Evolutionary conservation across 2,329 filamentous ascomycete species (phyloP).

Genomic region (Xylariales sp.): DNA sequence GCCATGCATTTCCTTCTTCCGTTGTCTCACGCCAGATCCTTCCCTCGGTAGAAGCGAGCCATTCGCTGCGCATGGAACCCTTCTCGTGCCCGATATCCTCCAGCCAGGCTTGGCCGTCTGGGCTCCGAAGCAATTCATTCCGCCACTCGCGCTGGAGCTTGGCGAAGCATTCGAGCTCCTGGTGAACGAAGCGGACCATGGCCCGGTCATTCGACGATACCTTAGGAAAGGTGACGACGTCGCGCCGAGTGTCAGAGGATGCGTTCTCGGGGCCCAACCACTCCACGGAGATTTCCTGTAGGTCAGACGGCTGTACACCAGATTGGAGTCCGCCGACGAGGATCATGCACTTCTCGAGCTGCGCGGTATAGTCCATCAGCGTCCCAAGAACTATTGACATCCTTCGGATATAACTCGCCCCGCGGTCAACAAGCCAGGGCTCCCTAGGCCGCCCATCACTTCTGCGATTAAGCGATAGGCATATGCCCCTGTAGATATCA

Average conservation of each 20-base stretch:
- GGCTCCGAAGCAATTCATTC: neutral
- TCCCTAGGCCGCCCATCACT: neutral
- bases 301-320: neutral
- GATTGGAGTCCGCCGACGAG: neutral
- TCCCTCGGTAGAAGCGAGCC: constrained; percentile 10
- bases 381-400: neutral
- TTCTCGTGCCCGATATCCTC: neutral
- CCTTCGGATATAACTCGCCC: neutral
- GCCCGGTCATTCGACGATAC: neutral
- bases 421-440: constrained; percentile 1
- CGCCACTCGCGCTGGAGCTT: neutral
- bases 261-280: neutral
- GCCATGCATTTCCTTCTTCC: constrained; percentile 8
- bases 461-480: neutral
- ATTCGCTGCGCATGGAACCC: neutral
- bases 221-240: neutral
- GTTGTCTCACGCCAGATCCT: constrained; percentile 9
- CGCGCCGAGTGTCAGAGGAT: neutral
- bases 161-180: constrained; percentile 10
- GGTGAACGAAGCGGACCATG: constrained; percentile 10
- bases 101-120: neutral
- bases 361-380: neutral
- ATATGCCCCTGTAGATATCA: neutral
- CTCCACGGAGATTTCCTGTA: neutral
- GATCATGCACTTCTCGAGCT: constrained; percentile 1